These are phyloP conservation scores for Bisporella sp. DNA, from an alignment of 2,329 filamentous ascomycete genomes.

Conservation along the genomic window DNA sequence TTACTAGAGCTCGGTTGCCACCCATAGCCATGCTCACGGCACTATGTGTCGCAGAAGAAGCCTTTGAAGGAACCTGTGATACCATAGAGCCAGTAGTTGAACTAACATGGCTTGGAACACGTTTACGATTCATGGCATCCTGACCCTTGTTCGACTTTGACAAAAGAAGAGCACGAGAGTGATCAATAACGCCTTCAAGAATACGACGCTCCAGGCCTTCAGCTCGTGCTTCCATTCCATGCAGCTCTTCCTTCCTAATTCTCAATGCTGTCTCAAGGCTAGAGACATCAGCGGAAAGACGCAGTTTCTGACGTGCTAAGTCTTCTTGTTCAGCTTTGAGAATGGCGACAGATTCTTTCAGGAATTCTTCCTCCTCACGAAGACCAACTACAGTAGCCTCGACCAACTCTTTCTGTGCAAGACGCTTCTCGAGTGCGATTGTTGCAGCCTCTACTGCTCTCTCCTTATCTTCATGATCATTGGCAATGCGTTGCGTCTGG, in stretches of 20 bases:
- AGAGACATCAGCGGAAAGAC: constrained; percentile 78
- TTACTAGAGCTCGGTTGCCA: constrained; percentile 28
- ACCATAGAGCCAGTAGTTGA: constrained; percentile 30
- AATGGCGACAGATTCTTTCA: constrained; percentile 46
- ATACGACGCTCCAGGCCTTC: constrained; percentile 88
- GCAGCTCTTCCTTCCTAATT: constrained; percentile 83
- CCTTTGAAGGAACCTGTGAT: constrained; percentile 24
- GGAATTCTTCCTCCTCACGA: constrained; percentile 53
- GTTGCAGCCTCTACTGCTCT: constrained; percentile 74
- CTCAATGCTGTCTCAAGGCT: constrained; percentile 85
- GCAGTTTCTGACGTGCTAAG: constrained; percentile 69
- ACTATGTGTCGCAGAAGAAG: constrained; percentile 26
- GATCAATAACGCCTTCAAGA: constrained; percentile 90
- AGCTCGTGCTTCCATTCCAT: constrained; percentile 82
- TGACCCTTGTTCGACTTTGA: constrained; percentile 44
- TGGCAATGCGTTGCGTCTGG: constrained; percentile 67
- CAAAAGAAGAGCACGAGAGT: constrained; percentile 85
- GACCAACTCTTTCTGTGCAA: constrained; percentile 57
- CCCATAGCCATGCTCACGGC: constrained; percentile 48
- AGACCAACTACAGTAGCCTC: constrained; percentile 43
- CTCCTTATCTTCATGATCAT: constrained; percentile 73
- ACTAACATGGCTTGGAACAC: constrained; percentile 38
- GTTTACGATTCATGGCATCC: constrained; percentile 44
- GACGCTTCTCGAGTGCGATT: constrained; percentile 71
- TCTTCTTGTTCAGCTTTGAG: constrained; percentile 60